Evolutionary conservation across 2,329 filamentous ascomycete genomes (phyloP).

Genomic region (Penicillium verrucosum): DNA sequence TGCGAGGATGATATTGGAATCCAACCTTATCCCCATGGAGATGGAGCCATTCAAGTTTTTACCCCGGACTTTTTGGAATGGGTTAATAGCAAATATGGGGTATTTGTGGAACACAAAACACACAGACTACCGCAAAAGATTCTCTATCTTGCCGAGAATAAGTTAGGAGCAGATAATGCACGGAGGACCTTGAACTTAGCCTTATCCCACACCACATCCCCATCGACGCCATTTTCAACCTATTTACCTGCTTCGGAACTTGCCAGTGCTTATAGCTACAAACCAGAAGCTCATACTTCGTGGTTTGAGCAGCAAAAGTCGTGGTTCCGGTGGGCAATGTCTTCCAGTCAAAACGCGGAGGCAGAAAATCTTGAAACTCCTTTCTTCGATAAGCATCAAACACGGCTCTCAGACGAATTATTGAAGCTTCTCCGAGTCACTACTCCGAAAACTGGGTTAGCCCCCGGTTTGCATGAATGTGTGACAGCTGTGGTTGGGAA

Average conservation of each 20-base stretch:
- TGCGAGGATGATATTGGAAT: constrained; percentile 30
- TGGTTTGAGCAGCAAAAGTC: constrained; percentile 33
- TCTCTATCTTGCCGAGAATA: constrained; percentile 34
- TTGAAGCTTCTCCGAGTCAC: constrained; percentile 29
- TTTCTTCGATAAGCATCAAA: constrained; percentile 32
- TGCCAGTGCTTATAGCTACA: constrained; percentile 26
- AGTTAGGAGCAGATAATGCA: constrained; percentile 30
- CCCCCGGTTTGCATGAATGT: constrained; percentile 27
- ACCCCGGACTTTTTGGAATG: constrained; percentile 32
- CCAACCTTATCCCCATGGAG: constrained; percentile 11
- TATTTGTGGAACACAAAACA: constrained; percentile 26
- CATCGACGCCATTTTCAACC: constrained; percentile 33
- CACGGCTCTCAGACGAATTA: constrained; percentile 31
- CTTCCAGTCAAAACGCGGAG: constrained; percentile 22
- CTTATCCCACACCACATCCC: constrained; percentile 17
- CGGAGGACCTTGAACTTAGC: constrained; percentile 37
- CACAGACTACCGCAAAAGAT: constrained; percentile 25
- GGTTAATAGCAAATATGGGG: constrained; percentile 31
- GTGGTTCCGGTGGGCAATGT: constrained; percentile 41
- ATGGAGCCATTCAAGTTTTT: constrained; percentile 17
- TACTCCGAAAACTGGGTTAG: not conserved
- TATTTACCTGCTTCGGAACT: constrained; percentile 32
- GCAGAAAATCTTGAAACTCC: constrained; percentile 18
- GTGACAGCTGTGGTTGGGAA: constrained; percentile 39
- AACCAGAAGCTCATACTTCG: constrained; percentile 22